Base-by-base conservation (phyloP, 2,329 filamentous ascomycete genomes). In the Phoma sp. region DNA sequence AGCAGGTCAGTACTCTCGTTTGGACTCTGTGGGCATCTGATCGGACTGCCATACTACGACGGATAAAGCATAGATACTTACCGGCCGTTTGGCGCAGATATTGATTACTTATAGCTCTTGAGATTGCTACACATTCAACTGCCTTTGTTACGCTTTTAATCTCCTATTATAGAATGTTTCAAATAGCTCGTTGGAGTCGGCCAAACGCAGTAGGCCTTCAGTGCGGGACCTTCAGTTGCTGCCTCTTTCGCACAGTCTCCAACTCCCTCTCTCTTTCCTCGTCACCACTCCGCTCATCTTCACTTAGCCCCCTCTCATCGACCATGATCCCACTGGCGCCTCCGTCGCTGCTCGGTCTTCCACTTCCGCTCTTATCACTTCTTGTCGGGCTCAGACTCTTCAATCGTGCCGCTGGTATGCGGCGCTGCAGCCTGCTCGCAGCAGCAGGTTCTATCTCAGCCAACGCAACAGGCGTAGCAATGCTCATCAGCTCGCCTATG, bases 361-460 rank as follows among this genome's bases (percentile, higher is more conserved):
- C 59, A 37, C 55, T 57, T 7, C 53, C 60, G 36, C 57, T 60
- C 14, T 30, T 58, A 4, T 67, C 68, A 33, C 70, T 68, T 49
- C 68, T 59, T 23, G 65, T 64, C 2, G 72, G 69, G 55, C 74
- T 71, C 47, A 71, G 55, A 47, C 72, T 75, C 40, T 72, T 64
- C 46, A 69, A 40, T 13, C 68, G 42, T 13, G 60, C 58, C 8
- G 60, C 37, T 13, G 64, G 64, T 1, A 62, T 39, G 1, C 60
- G 44, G 18, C 61, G 56, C 33, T 64, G 61, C 44, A 74, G 14
- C 7, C 58, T 55, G 46, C 61, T 69, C 13, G 71, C 71, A 4
- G 71, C 70, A 13, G 61, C 68, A 2, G 75, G 71, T 50, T 77
- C 70, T 14, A 67, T 66, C 11, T 75, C 73, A 13, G 73, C 75